Evolutionary conservation across 2,329 filamentous ascomycete genomes (phyloP), one percentile per base, ranked within the genome.

Genomic region (Eutypa lata): DNA sequence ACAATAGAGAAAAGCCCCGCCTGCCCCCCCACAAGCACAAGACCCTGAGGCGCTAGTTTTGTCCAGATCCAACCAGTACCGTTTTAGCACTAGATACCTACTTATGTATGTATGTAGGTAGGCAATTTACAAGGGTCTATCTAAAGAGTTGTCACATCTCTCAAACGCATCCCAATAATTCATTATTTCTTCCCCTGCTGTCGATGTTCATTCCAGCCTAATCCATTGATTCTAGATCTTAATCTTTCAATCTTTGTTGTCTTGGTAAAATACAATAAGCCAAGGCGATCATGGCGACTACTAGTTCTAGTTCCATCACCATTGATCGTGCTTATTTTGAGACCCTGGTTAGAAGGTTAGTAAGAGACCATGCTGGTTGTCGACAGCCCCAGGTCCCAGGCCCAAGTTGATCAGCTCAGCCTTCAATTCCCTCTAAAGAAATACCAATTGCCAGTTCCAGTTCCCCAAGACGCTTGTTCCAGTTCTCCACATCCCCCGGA

Each of bases 291-390:
- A 69, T 70, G 67, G 60, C 62, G 38, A 48, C 57, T 44, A 53
- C 56, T 18, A 48, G 43, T 24, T 33, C 47, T 46, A 50, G 55
- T 38, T 70, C 75, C 58, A 78, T 87, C 48, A 85, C 82, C 10
- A 77, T 87, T 58, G 81, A 82, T 57, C 82, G 78, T 63, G 68
- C 71, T 48, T 82, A 87, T 70, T 82, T 87, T 60, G 79, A 87
- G 61, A 80, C 82, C 53, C 73, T 88, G 46, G 64, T 86, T 50
- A 77, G 79, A 65, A 80, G 82, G 86, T 88, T 70, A 73, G 78
- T 68, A 24, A 16, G 7, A 45, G 19, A 42, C 38, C 16, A 19
- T 3, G n/a, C n/a, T 14, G 26, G 26, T 31, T 31, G 26, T 5
- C 26, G 10, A 5, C 26, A 31, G 26, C 26, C 26, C 10, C 26